Base-by-base conservation (phyloP, 2,329 filamentous ascomycete species). In the Nothomitra cinnamomea region DNA sequence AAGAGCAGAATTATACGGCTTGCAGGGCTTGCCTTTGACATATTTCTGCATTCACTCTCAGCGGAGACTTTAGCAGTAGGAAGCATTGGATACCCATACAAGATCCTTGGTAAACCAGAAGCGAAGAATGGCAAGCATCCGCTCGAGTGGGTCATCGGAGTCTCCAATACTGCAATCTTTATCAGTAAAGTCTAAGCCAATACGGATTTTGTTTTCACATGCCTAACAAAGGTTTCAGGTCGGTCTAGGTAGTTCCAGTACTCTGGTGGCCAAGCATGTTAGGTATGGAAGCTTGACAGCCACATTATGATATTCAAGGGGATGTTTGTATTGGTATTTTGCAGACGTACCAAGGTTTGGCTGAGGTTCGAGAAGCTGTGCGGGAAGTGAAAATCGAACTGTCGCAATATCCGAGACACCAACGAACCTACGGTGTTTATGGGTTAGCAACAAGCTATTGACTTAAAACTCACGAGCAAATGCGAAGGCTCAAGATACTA, bases 51-150 rank as follows among this genome's bases (percentile, higher is more conserved):
- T 42, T n/a, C 24, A 17, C 24, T 42, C n/a, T 38, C 3, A 45
- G 19, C 17, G 17, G 17, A 22, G 8, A 38, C 52, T 13, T 13
- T 13, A 52, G 7, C 17, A 51, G 61, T 52, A 66, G 60, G 56
- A 49, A 13, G 25, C 51, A 43, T 55, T 25, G 52, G 35, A 55
- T 54, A 54, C 43, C 59, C 65, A 59, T 70, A 80, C 77, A 68
- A 98, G 68, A 67, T 98, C 92, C 68, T 98, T 98, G 58, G 92
- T 96, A 63, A 96, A 94, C 92, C 92, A 98, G 70, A 96, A 98
- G 56, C 89, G 82, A 61, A 96, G 70, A 28, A 94, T 87, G 63
- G 90, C 89, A 52, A 98, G 78, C 86, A 95, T 95, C 60, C 92
- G 87, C 61, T 92, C 90, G 54, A 96, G 73, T 10, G 85, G 79